Base-by-base conservation (phyloP, 768 basidiomycete species). In the Zangia roseola region DNA sequence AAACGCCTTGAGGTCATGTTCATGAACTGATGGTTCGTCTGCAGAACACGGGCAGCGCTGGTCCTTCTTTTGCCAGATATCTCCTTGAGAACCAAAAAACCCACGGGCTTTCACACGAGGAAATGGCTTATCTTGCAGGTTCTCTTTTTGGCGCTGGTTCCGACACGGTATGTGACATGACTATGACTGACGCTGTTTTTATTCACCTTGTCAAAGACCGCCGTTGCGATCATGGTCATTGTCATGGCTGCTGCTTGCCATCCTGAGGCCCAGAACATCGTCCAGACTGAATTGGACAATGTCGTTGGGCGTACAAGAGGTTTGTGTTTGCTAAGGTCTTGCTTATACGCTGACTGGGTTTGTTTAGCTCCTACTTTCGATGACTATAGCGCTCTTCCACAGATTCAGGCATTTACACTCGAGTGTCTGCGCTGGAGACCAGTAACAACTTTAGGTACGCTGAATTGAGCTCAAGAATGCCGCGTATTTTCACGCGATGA, bases 111-210 rank as follows among this genome's bases (percentile, higher is more conserved):
- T 74, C 80, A 3, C 70, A 79, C 45, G 70, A 78, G 45, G 83
- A 86, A 57, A 74, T 77, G 23, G 78, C 83, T 0, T 86, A 85
- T 59, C 74, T 86, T 21, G 78, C 79, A 0, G 84, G 84, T 0
- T 74, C 76, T 33, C 78, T 86, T 65, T 86, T 82, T 50, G 84
- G 84, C 21, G 83, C 83, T 28, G 84, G 84, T 13, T 76, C 80
- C 0, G 84, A 84, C 54, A 85, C 83, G 13, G 73, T 71, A 45
- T 33, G 68, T 59, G n/a, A 31, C n/a, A n/a, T n/a, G n/a, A n/a
- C n/a, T n/a, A n/a, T n/a, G n/a, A n/a, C n/a, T n/a, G n/a, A n/a
- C n/a, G n/a, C n/a, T n/a, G 10, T 5, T 26, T 26, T 26, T 2
- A 26, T 30, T 13, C 13, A 30, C 13, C 30, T 35, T 6, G 12